These are phyloP conservation scores for Akanthomyces uredinophilus DNA, from an alignment of 2,329 filamentous ascomycete species.

Conservation along the genomic window DNA sequence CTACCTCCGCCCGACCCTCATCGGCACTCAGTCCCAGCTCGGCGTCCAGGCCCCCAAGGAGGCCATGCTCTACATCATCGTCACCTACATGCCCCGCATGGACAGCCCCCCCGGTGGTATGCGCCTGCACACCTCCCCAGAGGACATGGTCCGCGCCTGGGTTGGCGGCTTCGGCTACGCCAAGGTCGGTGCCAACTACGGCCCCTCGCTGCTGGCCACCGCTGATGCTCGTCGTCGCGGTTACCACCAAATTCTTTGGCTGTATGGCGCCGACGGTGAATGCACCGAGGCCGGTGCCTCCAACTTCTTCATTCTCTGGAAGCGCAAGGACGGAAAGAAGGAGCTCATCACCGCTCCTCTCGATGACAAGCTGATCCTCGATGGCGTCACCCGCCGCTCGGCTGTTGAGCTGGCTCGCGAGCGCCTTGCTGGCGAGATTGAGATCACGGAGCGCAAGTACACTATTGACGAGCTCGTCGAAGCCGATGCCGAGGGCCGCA, in stretches of 20 bases:
- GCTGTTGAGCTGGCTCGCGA: conserved; percentile 67
- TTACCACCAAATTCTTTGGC: conserved; percentile 90
- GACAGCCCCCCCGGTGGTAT: conserved; percentile 52
- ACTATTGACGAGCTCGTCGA: conserved; percentile 72
- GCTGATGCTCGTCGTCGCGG: conserved; percentile 67
- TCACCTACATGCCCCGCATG: conserved; percentile 55
- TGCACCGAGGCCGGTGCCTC: conserved; percentile 89
- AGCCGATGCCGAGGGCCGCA: conserved; percentile 66
- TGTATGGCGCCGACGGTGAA: conserved; percentile 70
- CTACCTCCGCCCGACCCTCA: conserved; percentile 83
- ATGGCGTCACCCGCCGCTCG: conserved; percentile 81
- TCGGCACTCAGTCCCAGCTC: conserved; percentile 73
- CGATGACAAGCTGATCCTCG: conserved; percentile 76
- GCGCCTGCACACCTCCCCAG: conserved; percentile 70
- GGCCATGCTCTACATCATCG: conserved; percentile 84
- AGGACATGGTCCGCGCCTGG: conserved; percentile 87
- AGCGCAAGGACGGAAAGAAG: conserved; percentile 44
- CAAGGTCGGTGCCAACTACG: conserved; percentile 92
- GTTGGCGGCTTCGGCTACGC: conserved; percentile 88
- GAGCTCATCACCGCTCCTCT: conserved; percentile 78
- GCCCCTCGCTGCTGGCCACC: conserved; percentile 74
- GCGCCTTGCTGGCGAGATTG: conserved; percentile 53
- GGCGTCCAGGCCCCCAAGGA: conserved; percentile 75
- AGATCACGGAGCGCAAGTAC: conserved; percentile 77
- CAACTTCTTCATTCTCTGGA: conserved; percentile 88